A percentile compares a stretch with the other conserved stretches of the same genome.
Evolutionary conservation across 805 yeast species (phyloP).

Genomic region (Spathaspora sp.): DNA sequence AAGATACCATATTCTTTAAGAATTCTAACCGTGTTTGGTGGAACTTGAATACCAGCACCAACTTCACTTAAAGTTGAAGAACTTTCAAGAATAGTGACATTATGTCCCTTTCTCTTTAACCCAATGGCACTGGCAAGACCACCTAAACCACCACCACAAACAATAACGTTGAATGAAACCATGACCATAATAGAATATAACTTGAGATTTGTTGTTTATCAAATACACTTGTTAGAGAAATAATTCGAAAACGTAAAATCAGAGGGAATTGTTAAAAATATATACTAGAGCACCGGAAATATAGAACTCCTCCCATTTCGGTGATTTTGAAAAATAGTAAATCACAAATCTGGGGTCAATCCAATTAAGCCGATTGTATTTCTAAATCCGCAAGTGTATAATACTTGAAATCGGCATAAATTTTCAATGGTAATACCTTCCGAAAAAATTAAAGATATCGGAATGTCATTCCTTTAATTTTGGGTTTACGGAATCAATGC

Average conservation of each 20-base stretch:
- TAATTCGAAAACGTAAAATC: neutral
- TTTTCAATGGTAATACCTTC: neutral
- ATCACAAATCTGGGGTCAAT: neutral
- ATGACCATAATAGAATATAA: neutral
- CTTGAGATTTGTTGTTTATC: neutral
- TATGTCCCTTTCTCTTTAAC: slow-evolving; percentile 18
- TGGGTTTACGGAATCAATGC: neutral
- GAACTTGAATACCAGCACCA: slow-evolving; percentile 30
- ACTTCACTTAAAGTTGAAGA: slow-evolving; percentile 24
- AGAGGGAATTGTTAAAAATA: neutral
- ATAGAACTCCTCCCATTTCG: neutral
- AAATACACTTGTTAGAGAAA: neutral
- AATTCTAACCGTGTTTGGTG: slow-evolving; percentile 23
- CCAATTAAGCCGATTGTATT: neutral
- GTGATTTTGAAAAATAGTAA: neutral
- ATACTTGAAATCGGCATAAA: neutral
- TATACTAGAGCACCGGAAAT: neutral
- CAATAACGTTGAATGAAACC: slow-evolving; percentile 8
- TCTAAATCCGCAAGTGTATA: neutral
- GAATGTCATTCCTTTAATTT: neutral
- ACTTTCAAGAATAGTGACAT: slow-evolving; percentile 20
- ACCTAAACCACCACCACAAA: slow-evolving; percentile 25
- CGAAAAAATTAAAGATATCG: neutral
- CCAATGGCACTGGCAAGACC: slow-evolving; percentile 26
- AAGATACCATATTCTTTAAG: slow-evolving; percentile 17